Conservation (phyloP, 2,329 filamentous ascomycete species). For the Nigrograna mackinnonii region DNA sequence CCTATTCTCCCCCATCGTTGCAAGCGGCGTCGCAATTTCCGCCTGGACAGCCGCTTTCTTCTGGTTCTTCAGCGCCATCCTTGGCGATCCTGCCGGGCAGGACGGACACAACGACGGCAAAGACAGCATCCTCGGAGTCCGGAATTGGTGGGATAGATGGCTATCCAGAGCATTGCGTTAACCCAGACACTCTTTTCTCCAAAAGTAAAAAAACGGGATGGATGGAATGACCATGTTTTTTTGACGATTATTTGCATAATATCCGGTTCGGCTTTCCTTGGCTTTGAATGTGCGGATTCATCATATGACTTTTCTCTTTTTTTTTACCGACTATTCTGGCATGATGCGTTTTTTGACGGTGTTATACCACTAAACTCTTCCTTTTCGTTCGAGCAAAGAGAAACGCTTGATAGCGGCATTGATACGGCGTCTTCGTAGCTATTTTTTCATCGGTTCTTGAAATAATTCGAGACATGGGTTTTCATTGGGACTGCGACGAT, state of each 20-base stretch:
- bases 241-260: constrained; percentile 9
- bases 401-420: constrained; percentile 9
- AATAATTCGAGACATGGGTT: too few relatives aligned
- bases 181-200: too few relatives aligned
- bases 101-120: constrained; percentile 64
- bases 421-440: constrained; percentile 9
- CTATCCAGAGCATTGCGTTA: constrained; percentile 45
- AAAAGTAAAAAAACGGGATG: neutral
- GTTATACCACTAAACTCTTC: too few relatives aligned
- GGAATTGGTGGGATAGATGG: constrained; percentile 65
- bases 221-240: neutral
- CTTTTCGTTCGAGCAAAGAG: neutral
- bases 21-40: constrained; percentile 58
- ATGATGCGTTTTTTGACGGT: too few relatives aligned
- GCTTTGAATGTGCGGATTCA: neutral
- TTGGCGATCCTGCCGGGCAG: constrained; percentile 65
- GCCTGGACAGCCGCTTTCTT: constrained; percentile 64
- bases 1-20: constrained; percentile 59
- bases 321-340: too few relatives aligned
- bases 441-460: too few relatives aligned
- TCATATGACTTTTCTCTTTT: too few relatives aligned
- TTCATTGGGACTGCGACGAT: too few relatives aligned
- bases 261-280: too few relatives aligned
- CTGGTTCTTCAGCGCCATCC: constrained; percentile 64
- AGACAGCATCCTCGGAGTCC: constrained; percentile 61